phyloP scores from a whole-genome alignment of 176 grass and related monocot genomes.

The Metroxylon sagu region DNA sequence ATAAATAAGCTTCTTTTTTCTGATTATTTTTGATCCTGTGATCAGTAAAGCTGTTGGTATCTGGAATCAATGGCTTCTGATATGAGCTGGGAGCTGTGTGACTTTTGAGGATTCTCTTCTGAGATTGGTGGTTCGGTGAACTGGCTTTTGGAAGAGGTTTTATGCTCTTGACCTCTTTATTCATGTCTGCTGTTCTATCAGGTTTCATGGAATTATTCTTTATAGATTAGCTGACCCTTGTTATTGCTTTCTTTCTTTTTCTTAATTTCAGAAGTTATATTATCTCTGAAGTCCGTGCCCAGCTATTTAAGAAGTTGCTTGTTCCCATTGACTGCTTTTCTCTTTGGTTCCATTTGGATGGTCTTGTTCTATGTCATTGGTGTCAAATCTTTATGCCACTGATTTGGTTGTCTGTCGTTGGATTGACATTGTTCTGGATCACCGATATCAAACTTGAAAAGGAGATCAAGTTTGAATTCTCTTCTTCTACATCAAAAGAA shows the following conservation, averaged over 20 bases:
- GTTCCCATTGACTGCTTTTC: no score
- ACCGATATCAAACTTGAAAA: no score
- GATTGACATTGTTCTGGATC: no score
- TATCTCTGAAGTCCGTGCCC: no score
- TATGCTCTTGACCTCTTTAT: background rate
- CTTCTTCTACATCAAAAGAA: background rate
- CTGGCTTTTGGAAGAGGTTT: background rate
- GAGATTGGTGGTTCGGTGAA: background rate
- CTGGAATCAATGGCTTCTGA: slow-evolving; percentile 3
- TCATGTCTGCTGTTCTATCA: background rate
- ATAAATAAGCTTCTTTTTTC: background rate
- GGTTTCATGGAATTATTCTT: background rate
- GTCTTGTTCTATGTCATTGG: no score
- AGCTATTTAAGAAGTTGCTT: no score
- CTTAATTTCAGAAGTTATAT: no score
- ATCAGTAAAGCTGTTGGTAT: slow-evolving; percentile 8
- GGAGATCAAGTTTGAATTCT: background rate
- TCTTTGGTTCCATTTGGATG: no score
- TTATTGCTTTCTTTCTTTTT: background rate
- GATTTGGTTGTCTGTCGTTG: no score
- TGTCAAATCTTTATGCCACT: no score
- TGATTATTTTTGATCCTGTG: slow-evolving; percentile 2
- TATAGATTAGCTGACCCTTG: no score
- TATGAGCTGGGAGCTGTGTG: background rate
- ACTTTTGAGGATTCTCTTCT: slow-evolving; percentile 12